These are phyloP conservation scores for Magnusiomyces sp. DNA, from an alignment of 1,139 yeast species.

Conservation along the genomic window DNA sequence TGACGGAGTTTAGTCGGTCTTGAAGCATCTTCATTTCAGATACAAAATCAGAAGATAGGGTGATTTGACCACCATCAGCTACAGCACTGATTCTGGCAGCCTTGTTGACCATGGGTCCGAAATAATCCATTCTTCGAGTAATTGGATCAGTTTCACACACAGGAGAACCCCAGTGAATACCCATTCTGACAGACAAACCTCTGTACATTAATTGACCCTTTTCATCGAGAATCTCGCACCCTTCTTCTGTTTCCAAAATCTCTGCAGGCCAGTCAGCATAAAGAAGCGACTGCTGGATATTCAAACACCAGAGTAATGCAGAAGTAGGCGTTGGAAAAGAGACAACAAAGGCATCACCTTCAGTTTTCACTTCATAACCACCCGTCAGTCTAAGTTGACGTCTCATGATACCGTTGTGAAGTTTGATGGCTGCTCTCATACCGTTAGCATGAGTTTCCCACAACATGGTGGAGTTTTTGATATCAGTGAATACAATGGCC, in stretches of 20 bases:
- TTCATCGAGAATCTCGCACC: constrained; percentile 71
- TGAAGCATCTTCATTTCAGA: constrained; percentile 58
- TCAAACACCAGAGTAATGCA: constrained; percentile 90
- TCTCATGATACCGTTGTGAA: constrained; percentile 90
- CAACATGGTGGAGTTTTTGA: constrained; percentile 80
- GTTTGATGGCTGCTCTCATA: constrained; percentile 93
- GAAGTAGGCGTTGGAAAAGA: constrained; percentile 90
- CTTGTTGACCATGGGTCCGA: constrained; percentile 97
- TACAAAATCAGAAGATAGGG: constrained; percentile 74
- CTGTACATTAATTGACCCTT: constrained; percentile 57
- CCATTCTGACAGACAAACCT: constrained; percentile 95
- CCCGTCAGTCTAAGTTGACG: constrained; percentile 87
- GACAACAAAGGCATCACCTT: constrained; percentile 99
- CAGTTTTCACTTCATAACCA: constrained; percentile 96
- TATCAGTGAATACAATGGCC: constrained; percentile 96
- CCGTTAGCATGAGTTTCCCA: constrained; percentile 95
- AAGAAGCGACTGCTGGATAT: constrained; percentile 76
- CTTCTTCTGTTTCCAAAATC: constrained; percentile 75
- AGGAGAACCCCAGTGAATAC: constrained; percentile 96
- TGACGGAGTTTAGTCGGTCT: constrained; percentile 43
- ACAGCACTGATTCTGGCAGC: constrained; percentile 89
- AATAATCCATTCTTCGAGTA: constrained; percentile 95
- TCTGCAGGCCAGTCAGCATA: constrained; percentile 96
- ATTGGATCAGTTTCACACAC: constrained; percentile 93
- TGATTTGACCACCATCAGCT: constrained; percentile 98